Conservation (phyloP, 148 eudicot species). For the Amaranthus cruentus region DNA sequence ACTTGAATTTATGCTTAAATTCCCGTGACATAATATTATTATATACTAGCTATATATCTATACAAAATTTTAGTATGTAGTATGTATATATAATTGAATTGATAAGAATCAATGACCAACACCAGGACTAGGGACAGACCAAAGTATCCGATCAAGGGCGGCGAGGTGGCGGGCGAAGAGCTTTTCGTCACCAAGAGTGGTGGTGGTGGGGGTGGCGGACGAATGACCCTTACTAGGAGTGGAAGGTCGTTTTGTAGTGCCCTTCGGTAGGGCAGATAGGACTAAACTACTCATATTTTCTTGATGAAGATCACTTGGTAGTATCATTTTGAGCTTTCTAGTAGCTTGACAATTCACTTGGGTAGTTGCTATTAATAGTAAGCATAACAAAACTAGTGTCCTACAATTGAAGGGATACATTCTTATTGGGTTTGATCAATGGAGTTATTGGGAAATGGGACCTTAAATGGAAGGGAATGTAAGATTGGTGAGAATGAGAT, state of each 20-base stretch:
- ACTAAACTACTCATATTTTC: constrained; percentile 7
- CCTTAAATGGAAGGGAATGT: too few relatives aligned
- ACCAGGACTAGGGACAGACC: constrained; percentile 53
- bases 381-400: neutral
- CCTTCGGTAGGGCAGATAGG: constrained; percentile 33
- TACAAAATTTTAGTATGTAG: neutral
- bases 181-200: constrained; percentile 16
- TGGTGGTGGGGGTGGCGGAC: constrained; percentile 9
- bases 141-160: constrained; percentile 32
- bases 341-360: constrained; percentile 15
- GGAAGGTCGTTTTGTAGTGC: constrained; percentile 27
- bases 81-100: neutral
- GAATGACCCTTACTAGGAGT: constrained; percentile 39
- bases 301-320: neutral
- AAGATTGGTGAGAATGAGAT: neutral
- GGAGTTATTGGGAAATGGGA: neutral
- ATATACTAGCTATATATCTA: neutral
- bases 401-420: constrained; percentile 1
- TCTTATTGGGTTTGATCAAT: neutral
- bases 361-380: constrained; percentile 2
- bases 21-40: too few relatives aligned
- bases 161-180: constrained; percentile 40
- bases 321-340: constrained; percentile 10
- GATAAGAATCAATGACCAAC: constrained; percentile 33
- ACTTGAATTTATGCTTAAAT: too few relatives aligned